Evolutionary conservation across 169 alveolate species (phyloP), one percentile per base, ranked within the genome.

Genomic region (Plasmodium vivax): DNA sequence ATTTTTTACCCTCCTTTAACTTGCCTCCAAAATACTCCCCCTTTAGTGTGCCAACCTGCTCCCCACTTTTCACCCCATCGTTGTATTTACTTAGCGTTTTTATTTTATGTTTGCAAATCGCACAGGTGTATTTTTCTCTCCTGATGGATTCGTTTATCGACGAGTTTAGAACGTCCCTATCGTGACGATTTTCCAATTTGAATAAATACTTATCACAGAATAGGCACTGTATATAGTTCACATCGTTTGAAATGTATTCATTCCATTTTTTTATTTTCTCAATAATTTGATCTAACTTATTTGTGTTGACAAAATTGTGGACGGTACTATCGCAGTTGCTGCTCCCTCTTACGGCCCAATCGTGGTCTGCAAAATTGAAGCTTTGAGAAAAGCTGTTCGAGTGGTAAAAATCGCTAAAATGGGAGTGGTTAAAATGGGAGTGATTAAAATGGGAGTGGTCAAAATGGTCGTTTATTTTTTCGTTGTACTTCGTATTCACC

Each of bases 31-130:
- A 16, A 84, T 34, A 16, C 32, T 54, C 62, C 32, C 47, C 68
- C 14, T 68, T 68, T 74, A 75, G 36, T 87, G 41, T 79, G 68
- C 45, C 34, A 58, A 41, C 32, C 62, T 34, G 82, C 30, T 68
- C 68, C 51, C 62, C 71, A 27, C 10, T 43, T 68, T 19, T 19
- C 45, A 68, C 16, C 14, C 12, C 54, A 41, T 68, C 19, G n/a
- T 84, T 84, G 83, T 87, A 87, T 87, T 87, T 87, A 75, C 68
- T 75, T 77, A 75, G 47, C 62, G 68, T 58, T 77, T 27, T 87
- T 77, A 87, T 51, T 77, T 87, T 87, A 87, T 87, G 87, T 38
- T 75, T 87, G 32, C 93, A 87, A 27, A 87, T 87, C 6, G 79
- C 2, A 36, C 93, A 87, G 36, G 81, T 51, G 32, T 47, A 87